Conservation (phyloP, 2,329 filamentous ascomycete genomes). For the Pseudocercospora pini-densiflorae region DNA sequence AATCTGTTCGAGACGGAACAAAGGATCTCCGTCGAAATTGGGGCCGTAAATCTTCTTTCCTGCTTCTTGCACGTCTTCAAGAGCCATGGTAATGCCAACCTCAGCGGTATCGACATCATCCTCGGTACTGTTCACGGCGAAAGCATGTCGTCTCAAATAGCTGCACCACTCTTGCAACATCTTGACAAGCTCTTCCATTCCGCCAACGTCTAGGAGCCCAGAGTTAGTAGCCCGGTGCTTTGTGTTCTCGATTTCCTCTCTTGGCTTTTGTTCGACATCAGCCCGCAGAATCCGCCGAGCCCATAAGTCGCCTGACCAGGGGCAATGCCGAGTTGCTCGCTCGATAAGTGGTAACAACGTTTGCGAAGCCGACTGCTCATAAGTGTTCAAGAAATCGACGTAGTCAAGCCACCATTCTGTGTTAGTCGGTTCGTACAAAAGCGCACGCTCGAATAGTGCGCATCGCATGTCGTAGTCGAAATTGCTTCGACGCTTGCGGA, state of each 20-base stretch:
- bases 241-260: conserved; percentile 81
- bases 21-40: conserved; percentile 82
- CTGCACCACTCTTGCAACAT: conserved; percentile 95
- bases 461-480: conserved; percentile 60
- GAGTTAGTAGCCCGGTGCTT: conserved; percentile 92
- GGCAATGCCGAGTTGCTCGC: conserved; percentile 85
- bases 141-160: conserved; percentile 84
- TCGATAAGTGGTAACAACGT: conserved; percentile 71
- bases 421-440: conserved; percentile 73
- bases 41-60: conserved; percentile 78
- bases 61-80: conserved; percentile 80
- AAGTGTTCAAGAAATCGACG: conserved; percentile 68
- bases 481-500: conserved; percentile 57
- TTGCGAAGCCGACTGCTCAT: conserved; percentile 44
- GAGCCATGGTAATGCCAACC: conserved; percentile 80
- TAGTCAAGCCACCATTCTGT: conserved; percentile 83
- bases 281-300: conserved; percentile 84
- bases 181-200: conserved; percentile 85
- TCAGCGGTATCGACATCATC: conserved; percentile 84
- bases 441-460: conserved; percentile 76
- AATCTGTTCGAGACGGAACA: conserved; percentile 87
- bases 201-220: conserved; percentile 80
- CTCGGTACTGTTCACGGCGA: conserved; percentile 75
- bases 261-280: conserved; percentile 76
- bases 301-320: conserved; percentile 92